Conservation (phyloP, 148 eudicot species). For the Drosera capensis region DNA sequence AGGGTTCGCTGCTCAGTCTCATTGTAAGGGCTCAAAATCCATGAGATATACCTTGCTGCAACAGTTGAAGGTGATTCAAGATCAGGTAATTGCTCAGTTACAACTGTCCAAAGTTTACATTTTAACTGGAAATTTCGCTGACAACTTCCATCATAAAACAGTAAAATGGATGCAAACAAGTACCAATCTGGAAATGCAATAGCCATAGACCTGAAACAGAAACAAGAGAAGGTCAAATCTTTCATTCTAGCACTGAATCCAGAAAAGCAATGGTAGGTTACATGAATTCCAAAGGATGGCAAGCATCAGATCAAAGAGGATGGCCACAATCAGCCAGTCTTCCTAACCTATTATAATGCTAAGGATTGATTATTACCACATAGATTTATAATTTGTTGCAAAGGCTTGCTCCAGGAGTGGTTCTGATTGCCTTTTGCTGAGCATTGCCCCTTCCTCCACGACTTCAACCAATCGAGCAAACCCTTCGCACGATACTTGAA, state of each 20-base stretch:
- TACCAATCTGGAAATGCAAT: slow-evolving; percentile 33
- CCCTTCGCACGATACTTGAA: slow-evolving; percentile 22
- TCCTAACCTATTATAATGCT: too few relatives aligned
- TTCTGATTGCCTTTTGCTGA: slow-evolving; percentile 7
- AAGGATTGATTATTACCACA: slow-evolving; percentile 13
- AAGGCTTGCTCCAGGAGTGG: slow-evolving; percentile 11
- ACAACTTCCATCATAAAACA: slow-evolving; percentile 9
- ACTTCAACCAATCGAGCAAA: slow-evolving; percentile 16
- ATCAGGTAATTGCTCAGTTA: not conserved
- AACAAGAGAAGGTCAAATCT: not conserved
- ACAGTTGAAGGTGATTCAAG: slow-evolving; percentile 6
- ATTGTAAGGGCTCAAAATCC: slow-evolving; percentile 34
- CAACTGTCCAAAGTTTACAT: slow-evolving; percentile 1
- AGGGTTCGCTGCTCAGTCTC: slow-evolving; percentile 14
- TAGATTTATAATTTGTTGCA: slow-evolving; percentile 19
- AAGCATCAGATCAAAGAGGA: too few relatives aligned
- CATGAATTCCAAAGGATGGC: not conserved
- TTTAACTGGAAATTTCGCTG: slow-evolving; percentile 3
- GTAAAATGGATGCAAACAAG: slow-evolving; percentile 17
- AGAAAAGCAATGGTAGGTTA: not conserved
- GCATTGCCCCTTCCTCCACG: slow-evolving; percentile 7
- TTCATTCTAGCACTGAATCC: not conserved
- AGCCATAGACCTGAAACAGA: slow-evolving; percentile 26
- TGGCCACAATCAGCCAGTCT: too few relatives aligned
- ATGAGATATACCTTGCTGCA: slow-evolving; percentile 28